A percentile compares a stretch with the other conserved stretches of the same genome.
phyloP scores from a whole-genome alignment of 192 early-diverging fungal genomes.

The Pilobolus umbonatus region DNA sequence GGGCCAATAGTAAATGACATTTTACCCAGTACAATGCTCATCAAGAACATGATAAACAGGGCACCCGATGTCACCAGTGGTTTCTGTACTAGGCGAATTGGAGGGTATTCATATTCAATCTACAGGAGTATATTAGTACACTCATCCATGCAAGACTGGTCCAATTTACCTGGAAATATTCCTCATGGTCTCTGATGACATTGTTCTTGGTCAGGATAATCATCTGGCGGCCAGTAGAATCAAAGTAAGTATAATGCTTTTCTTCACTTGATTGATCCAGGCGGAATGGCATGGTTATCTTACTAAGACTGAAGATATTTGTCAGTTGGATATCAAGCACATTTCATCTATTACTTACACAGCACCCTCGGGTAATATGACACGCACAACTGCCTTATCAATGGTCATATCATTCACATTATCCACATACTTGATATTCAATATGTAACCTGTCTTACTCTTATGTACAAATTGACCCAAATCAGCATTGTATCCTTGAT shows the following conservation, averaged over 20 bases:
- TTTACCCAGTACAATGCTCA: slow-evolving; percentile 50
- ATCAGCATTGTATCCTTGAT: slow-evolving; percentile 85
- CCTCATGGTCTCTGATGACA: slow-evolving; percentile 65
- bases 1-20: slow-evolving; percentile 51
- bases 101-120: slow-evolving; percentile 52
- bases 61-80: slow-evolving; percentile 49
- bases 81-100: slow-evolving; percentile 50
- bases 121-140: neutral
- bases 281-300: slow-evolving; percentile 58
- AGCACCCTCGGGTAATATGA: slow-evolving; percentile 92
- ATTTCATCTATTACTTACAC: slow-evolving; percentile 58
- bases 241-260: slow-evolving; percentile 77
- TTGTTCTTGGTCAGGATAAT: slow-evolving; percentile 66
- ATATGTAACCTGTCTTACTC: slow-evolving; percentile 44
- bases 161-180: slow-evolving; percentile 34
- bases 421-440: slow-evolving; percentile 70
- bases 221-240: slow-evolving; percentile 85
- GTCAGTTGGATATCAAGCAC: neutral
- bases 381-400: slow-evolving; percentile 58
- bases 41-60: slow-evolving; percentile 51
- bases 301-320: slow-evolving; percentile 50
- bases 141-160: neutral
- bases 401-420: slow-evolving; percentile 59
- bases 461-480: slow-evolving; percentile 59
- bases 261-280: slow-evolving; percentile 48